Conservation (phyloP, 352 stramenopile species). For the Achlya hypogyna region DNA sequence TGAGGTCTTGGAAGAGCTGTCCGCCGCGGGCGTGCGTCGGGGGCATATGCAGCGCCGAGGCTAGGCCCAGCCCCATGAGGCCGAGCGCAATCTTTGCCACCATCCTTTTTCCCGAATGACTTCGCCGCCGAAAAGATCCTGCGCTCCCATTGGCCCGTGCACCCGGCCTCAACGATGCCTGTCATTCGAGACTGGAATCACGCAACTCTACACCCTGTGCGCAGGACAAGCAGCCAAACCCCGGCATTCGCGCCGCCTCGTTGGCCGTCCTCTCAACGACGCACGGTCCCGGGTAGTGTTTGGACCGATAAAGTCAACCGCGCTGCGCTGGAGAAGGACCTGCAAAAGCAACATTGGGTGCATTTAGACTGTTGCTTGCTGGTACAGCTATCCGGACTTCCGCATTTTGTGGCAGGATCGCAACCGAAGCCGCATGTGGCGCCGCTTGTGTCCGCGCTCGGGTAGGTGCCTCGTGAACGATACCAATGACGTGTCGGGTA, state of each 20-base stretch:
- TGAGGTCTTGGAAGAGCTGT: slow-evolving; percentile 10
- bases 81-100: not conserved
- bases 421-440: slow-evolving; percentile 6
- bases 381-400: not conserved
- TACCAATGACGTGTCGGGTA: not conserved
- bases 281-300: too few relatives aligned
- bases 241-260: too few relatives aligned
- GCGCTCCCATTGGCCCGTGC: not conserved
- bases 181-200: not conserved
- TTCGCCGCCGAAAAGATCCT: not conserved
- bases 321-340: too few relatives aligned
- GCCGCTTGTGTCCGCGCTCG: slow-evolving; percentile 13
- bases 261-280: too few relatives aligned
- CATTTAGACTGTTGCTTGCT: not conserved
- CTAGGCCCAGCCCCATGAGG: not conserved
- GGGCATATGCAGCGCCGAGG: slow-evolving; percentile 5
- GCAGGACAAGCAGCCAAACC: too few relatives aligned
- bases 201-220: not conserved
- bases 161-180: not conserved
- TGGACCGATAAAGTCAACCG: too few relatives aligned
- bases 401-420: not conserved
- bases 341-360: too few relatives aligned
- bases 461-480: not conserved
- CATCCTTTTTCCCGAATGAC: not conserved
- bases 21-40: slow-evolving; percentile 13